Evolutionary conservation across 2,329 filamentous ascomycete genomes (phyloP).

Genomic region (Fusarium proliferatum): DNA sequence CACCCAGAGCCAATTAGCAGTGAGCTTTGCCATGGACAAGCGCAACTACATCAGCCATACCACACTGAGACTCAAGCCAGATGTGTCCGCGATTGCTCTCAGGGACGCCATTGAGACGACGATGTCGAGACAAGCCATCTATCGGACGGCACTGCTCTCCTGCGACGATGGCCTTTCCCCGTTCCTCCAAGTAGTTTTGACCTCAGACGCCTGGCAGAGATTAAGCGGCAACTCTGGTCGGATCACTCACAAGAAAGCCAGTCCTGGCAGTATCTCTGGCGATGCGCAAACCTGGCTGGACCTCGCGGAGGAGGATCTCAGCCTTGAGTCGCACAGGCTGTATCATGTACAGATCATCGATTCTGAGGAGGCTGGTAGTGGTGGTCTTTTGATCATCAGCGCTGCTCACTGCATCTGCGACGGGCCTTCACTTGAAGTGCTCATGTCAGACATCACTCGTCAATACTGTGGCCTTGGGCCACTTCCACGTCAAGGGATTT

Average conservation of each 20-base stretch:
- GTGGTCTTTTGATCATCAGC: conserved; percentile 2
- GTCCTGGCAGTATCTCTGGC: accelerated
- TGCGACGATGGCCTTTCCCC: conserved; percentile 11
- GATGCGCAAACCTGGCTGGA: neutral
- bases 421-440: conserved; percentile 14
- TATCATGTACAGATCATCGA: conserved; percentile 7
- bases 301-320: neutral
- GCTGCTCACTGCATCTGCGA: conserved; percentile 23
- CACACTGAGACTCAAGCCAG: neutral
- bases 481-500: neutral
- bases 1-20: conserved; percentile 18
- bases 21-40: conserved; percentile 24
- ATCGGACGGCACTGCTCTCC: conserved; percentile 2
- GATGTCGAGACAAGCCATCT: conserved; percentile 8
- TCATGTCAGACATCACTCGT: conserved; percentile 1
- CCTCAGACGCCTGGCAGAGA: neutral
- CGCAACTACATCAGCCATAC: conserved; percentile 25
- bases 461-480: neutral
- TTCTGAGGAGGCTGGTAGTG: accelerated
- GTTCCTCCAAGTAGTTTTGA: neutral
- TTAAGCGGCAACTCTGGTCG: accelerated
- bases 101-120: neutral
- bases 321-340: neutral
- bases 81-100: neutral
- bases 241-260: neutral